A percentile compares a stretch with the other conserved stretches of the same genome.
phyloP scores from a whole-genome alignment of 2,329 filamentous ascomycete genomes.

The Calonectria pseudoreteaudii region DNA sequence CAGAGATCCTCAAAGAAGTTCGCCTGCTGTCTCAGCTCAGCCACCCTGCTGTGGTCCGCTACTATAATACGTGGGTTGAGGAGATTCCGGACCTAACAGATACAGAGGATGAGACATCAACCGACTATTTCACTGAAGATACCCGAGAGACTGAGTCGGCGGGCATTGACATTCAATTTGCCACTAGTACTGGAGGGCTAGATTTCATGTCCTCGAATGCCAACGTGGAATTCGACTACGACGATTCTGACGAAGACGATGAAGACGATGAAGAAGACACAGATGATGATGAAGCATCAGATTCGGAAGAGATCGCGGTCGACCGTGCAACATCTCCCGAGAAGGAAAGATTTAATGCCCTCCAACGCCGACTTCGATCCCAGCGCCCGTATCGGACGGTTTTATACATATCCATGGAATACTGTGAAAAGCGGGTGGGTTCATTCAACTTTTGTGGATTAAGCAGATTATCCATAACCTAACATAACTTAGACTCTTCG shows the following conservation, averaged over 20 bases:
- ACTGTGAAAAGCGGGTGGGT: conserved; percentile 87
- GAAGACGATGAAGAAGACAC: conserved; percentile 56
- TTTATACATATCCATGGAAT: conserved; percentile 99
- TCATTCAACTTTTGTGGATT: not conserved
- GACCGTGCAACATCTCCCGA: conserved; percentile 45
- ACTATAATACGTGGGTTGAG: conserved; percentile 96
- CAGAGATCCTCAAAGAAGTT: conserved; percentile 86
- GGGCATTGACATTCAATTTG: conserved; percentile 67
- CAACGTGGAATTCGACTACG: conserved; percentile 81
- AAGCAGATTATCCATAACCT: not conserved
- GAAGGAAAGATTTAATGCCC: conserved; percentile 44
- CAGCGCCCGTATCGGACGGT: conserved; percentile 74
- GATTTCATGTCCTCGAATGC: conserved; percentile 94
- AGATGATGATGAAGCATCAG: conserved; percentile 58
- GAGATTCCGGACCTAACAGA: conserved; percentile 67
- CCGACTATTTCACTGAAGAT: conserved; percentile 58
- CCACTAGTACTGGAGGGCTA: conserved; percentile 80
- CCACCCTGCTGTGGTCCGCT: conserved; percentile 87
- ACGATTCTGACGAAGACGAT: conserved; percentile 56
- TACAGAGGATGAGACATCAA: conserved; percentile 68
- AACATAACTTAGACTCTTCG: conserved; percentile 73
- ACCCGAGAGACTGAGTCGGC: conserved; percentile 53
- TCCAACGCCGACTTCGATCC: conserved; percentile 50
- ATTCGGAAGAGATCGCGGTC: conserved; percentile 46
- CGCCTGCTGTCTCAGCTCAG: conserved; percentile 92